Evolutionary conservation across 2,329 filamentous ascomycete genomes (phyloP), one percentile per base, ranked within the genome.

Genomic region (Elsinoe batatas): DNA sequence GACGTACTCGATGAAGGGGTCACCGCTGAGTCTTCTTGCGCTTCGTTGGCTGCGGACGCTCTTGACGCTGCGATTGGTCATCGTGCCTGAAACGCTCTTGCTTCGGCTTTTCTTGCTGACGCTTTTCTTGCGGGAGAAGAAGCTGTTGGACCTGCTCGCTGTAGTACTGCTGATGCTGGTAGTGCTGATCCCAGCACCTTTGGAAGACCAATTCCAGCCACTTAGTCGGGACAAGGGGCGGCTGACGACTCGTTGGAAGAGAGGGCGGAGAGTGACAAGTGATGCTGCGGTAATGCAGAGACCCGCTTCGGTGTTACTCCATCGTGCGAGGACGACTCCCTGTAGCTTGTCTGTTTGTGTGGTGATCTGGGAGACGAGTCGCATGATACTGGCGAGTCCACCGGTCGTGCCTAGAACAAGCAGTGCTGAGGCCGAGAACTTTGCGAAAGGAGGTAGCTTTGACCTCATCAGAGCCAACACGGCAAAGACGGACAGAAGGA

Each of bases 291-390:
- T 54, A 37, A 54, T 54, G n/a, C 37, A 42, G 3, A 54, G 38
- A 18, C 51, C 51, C 6, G 51, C 51, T 36, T 54, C 51, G 13
- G 38, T 44, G 32, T 42, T 54, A n/a, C 36, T 54, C 51, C 51
- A 54, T 12, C 51, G 36, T 6, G 38, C 38, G 13, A 54, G 37
- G 5, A 54, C 51, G 37, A 43, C 32, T 3, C 38, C 38, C 30
- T 44, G 37, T 8, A 54, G 17, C 20, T n/a, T n/a, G 18, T 43
- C 38, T 11, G 51, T 30, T 15, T 54, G 20, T n/a, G 51, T 15
- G 3, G 30, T 33, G 37, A 54, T 54, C 15, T 44, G 51, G 6
- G 51, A 42, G 26, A 54, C 12, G 7, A 54, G 38, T 17, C 38
- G 51, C 37, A 54, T 30, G 30, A 54, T 54, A 13, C 37, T 42